phyloP scores from a whole-genome alignment of 1,284 basidiomycete species.

The Ceratobasidium sp. region DNA sequence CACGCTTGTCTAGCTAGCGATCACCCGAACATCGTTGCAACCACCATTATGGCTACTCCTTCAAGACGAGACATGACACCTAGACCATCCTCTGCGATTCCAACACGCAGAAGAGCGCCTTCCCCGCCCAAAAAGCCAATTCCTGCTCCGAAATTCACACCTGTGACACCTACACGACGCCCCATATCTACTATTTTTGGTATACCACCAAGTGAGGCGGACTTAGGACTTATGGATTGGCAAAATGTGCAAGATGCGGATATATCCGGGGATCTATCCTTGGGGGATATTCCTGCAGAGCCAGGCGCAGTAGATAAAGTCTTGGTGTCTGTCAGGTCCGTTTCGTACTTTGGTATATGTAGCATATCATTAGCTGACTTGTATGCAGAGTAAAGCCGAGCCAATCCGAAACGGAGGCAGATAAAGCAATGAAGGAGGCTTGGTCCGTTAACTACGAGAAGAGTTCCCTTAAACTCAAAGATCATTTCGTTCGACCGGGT shows the following conservation, averaged over 20 bases:
- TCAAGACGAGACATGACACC: slow-evolving; percentile 27
- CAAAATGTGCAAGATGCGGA: slow-evolving; percentile 61
- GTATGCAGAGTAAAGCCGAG: slow-evolving; percentile 45
- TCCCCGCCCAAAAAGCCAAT: slow-evolving; percentile 27
- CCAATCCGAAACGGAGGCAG: slow-evolving; percentile 55
- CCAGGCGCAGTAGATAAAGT: slow-evolving; percentile 84
- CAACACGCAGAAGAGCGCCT: slow-evolving; percentile 17
- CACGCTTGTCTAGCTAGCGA: background rate
- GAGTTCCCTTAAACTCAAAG: slow-evolving; percentile 70
- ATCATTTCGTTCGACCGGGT: slow-evolving; percentile 66
- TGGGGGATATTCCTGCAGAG: slow-evolving; percentile 63
- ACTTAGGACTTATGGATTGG: slow-evolving; percentile 79
- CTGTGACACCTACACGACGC: slow-evolving; percentile 10
- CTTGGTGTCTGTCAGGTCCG: slow-evolving; percentile 85
- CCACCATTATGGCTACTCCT: slow-evolving; percentile 27
- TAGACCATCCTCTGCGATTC: slow-evolving; percentile 24
- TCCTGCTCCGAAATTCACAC: slow-evolving; percentile 36
- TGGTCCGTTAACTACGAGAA: slow-evolving; percentile 58
- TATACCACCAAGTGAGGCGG: slow-evolving; percentile 65
- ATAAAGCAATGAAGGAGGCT: slow-evolving; percentile 68
- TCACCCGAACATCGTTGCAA: slow-evolving; percentile 6
- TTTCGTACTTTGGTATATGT: slow-evolving; percentile 43
- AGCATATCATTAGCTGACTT: slow-evolving; percentile 52
- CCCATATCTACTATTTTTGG: slow-evolving; percentile 27
- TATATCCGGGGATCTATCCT: slow-evolving; percentile 62